Conservation (phyloP, 768 basidiomycete genomes). For the Rhizopogon salebrosus region DNA sequence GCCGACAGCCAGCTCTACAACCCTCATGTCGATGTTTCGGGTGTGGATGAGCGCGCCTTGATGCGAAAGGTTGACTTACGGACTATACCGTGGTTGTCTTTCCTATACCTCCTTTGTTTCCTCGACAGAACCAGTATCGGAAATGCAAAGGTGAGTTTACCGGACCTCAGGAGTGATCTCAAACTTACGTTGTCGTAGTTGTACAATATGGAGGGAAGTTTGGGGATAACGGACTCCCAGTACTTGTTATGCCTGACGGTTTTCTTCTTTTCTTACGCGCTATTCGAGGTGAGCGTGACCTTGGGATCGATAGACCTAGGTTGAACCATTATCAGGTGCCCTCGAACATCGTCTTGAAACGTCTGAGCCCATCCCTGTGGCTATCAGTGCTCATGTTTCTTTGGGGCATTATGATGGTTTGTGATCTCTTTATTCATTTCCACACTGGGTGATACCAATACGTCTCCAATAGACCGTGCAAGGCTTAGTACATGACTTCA, state of each 20-base stretch:
- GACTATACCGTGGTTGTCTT: constrained; percentile 67
- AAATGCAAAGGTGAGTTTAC: constrained; percentile 25
- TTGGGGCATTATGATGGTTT: constrained; percentile 75
- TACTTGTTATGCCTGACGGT: constrained; percentile 60
- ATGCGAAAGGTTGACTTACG: constrained; percentile 64
- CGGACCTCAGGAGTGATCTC: neutral
- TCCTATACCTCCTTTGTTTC: constrained; percentile 75
- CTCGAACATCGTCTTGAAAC: constrained; percentile 67
- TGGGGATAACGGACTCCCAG: constrained; percentile 60
- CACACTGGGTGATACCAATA: neutral
- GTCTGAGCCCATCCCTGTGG: constrained; percentile 74
- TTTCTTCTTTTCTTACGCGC: constrained; percentile 58
- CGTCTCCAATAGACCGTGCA: constrained; percentile 66
- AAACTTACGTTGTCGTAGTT: constrained; percentile 34
- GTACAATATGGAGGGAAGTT: constrained; percentile 54
- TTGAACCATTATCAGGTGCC: constrained; percentile 40
- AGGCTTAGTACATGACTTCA: constrained; percentile 64
- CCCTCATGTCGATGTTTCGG: constrained; percentile 51
- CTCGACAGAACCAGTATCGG: constrained; percentile 54
- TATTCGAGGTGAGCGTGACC: constrained; percentile 52
- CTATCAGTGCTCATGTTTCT: constrained; percentile 66
- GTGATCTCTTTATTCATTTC: neutral
- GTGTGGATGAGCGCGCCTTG: constrained; percentile 63
- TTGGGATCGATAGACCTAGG: neutral
- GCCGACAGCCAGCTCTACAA: constrained; percentile 21